Base-by-base conservation (phyloP, 225 moss, liverwort and hornwort species). In the Neckera pumila region DNA sequence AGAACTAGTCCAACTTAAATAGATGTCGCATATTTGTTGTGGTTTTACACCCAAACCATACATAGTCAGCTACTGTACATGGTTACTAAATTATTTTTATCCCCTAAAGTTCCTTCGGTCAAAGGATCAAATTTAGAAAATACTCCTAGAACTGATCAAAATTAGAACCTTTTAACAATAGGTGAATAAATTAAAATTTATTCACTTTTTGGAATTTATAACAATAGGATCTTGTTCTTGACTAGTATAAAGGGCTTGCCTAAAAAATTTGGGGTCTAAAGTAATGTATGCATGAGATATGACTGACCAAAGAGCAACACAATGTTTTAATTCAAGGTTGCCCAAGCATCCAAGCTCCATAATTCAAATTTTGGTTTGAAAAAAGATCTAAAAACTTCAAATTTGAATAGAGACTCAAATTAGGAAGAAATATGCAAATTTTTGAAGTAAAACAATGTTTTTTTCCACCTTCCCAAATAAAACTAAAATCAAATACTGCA, bases 341-440 rank as follows among this genome's bases (percentile, higher is more conserved):
- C 17, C 0, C 0, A 0, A 47, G 11, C 6, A 45, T 73, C 1
- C 0, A 6, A 73, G 28, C 5, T 1, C 26, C 2, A 6, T 17
- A 27, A n/a, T 4, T 69, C 22, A 38, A 69, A n/a, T 23, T 38
- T 13, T n/a, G 38, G 22, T 69, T 69, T 21, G 38, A 4, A n/a
- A 69, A 27, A 27, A 72, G 6, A 17, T 45, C 10, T 43, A 73
- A 28, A 73, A 6, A 73, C 9, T 73, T 30, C 0, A 11, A 0
- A 2, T 73, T 73, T 28, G 17, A 28, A 17, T 45, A 30, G 11
- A 45, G 0, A 45, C 1, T 73, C 11, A 6, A 30, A 1, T 10
- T 28, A 45, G 3, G 30, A 17, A 21, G 73, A 43, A 17, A 8
- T 17, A 17, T 28, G 0, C 17, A 17, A 43, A 28, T 17, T 45